Conservation (phyloP, 257 asterid species). For the Nicotiana tomentosiformis region DNA sequence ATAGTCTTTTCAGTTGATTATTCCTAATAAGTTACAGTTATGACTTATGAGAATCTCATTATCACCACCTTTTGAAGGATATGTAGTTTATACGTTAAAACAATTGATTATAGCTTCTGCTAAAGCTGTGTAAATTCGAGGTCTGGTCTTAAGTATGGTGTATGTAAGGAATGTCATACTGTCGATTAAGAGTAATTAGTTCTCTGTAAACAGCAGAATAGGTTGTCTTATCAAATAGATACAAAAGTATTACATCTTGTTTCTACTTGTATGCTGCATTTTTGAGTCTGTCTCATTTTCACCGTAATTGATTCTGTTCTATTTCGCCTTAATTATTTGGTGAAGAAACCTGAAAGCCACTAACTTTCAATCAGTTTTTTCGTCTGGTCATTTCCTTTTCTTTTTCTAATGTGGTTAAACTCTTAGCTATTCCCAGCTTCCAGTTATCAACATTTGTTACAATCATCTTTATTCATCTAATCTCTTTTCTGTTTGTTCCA, state of each 20-base stretch:
- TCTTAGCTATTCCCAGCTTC: neutral
- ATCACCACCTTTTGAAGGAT: neutral
- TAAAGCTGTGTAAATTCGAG: neutral
- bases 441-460: neutral
- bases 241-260: neutral
- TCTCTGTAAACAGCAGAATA: neutral
- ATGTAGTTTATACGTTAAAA: neutral
- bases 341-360: neutral
- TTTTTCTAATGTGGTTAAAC: neutral
- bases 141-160: neutral
- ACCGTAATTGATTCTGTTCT: neutral
- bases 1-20: neutral
- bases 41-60: neutral
- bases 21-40: neutral
- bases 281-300: neutral
- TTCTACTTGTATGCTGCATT: neutral
- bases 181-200: neutral
- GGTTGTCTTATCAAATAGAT: neutral
- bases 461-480: slow-evolving; percentile 1
- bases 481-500: slow-evolving; percentile 29
- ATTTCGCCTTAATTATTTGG: neutral
- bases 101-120: neutral
- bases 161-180: neutral
- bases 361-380: neutral
- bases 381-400: neutral